Evolutionary conservation across 305 asterid genomes (phyloP), one percentile per base, ranked within the genome.

Genomic region (Solanum chacoense): DNA sequence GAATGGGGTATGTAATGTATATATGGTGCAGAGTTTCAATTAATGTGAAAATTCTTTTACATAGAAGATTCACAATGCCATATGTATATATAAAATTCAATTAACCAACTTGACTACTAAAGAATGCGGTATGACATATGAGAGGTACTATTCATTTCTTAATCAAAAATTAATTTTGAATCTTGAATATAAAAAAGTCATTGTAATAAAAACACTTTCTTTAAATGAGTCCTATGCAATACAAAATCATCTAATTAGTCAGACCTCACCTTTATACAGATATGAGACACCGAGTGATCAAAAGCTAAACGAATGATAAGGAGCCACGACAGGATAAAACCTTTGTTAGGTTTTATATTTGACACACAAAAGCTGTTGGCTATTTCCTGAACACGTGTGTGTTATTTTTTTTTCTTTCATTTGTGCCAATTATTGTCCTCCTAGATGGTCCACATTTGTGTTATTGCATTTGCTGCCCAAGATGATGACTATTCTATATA

Each of bases 201-300:
- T 18, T 3, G 10, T 42, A 40, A 16, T 55, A 55, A 3, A 59
- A 63, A 63, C 2, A 2, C 3, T 18, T 55, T 1, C 11, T 6
- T 22, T 0, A 55, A 55, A 7, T 55, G 1, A 55, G 5, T 55
- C 2, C 0, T 63, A 22, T 0, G 2, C 11, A 0, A 9, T 4
- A 10, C 6, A 0, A 63, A 63, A 45, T 45, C 8, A 6, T 63
- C 28, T 63, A 22, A 22, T 22, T 8, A 63, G 5, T 63, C 13
- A 63, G 0, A 63, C 1, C 0, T 63, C 1, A 63, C 2, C 22
- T 55, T 2, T 6, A 63, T 22, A 63, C 6, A 22, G 2, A 63
- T 8, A 8, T 0, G 2, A 20, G 4, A 59, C 11, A 18, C 2
- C 2, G 5, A 59, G 26, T 0, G 22, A 55, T 3, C 0, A 63